phyloP scores from a whole-genome alignment of 768 basidiomycete species.

The Leccinum arenicola region DNA sequence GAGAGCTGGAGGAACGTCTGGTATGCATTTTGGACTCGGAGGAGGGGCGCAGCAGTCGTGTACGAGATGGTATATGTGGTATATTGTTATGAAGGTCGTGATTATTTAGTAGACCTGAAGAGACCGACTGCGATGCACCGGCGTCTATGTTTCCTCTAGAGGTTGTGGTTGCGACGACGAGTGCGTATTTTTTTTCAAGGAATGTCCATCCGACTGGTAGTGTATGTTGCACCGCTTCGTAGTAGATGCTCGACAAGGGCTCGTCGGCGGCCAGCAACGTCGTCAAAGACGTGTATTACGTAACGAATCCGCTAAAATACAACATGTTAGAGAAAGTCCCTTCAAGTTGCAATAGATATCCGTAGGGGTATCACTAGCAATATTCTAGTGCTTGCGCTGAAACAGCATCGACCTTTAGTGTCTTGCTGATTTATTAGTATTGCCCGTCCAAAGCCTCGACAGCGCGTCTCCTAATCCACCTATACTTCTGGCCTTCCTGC shows the following conservation, averaged over 20 bases:
- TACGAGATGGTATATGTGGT: constrained; percentile 6
- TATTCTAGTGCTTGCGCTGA: too few relatives aligned
- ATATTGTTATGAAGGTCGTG: constrained; percentile 10
- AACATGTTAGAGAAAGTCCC: not conserved
- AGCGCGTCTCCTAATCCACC: constrained; percentile 4
- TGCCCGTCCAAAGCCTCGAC: constrained; percentile 19
- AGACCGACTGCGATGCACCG: constrained; percentile 6
- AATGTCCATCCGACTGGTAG: constrained; percentile 27
- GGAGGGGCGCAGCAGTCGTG: not conserved
- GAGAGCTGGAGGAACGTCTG: constrained; percentile 27
- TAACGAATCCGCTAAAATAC: constrained; percentile 7
- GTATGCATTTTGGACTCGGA: constrained; percentile 21
- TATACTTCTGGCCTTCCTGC: constrained; percentile 8
- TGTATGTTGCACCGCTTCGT: constrained; percentile 3
- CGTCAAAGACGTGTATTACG: constrained; percentile 9
- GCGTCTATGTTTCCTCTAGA: not conserved
- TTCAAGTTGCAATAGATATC: not conserved
- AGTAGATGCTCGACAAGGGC: not conserved
- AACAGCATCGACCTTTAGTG: not conserved
- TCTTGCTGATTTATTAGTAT: not conserved
- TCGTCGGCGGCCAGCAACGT: not conserved
- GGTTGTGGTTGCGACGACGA: constrained; percentile 5
- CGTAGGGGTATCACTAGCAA: not conserved
- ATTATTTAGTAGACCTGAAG: constrained; percentile 7
- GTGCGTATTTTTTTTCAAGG: constrained; percentile 18